Evolutionary conservation across 2,329 filamentous ascomycete species (phyloP).

Genomic region (Aspergillus tubingensis): DNA sequence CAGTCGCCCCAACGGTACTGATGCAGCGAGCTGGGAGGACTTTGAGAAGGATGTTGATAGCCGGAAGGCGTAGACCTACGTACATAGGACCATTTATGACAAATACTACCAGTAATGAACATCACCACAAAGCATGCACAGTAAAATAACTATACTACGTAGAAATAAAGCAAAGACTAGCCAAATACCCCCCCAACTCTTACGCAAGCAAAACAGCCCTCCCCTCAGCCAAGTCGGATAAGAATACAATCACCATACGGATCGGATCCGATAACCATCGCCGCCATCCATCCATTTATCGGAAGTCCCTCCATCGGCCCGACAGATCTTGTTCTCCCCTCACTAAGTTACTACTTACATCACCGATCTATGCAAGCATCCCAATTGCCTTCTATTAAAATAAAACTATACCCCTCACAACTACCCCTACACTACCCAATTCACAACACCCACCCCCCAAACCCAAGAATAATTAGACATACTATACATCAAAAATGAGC

Average conservation of each 20-base stretch:
- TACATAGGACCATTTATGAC: not conserved
- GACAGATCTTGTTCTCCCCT: no score
- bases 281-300: not conserved
- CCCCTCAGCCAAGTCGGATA: no score
- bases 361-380: constrained; percentile 2
- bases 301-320: constrained; percentile 8
- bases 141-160: no score
- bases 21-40: constrained; percentile 51
- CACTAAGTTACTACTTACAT: not conserved
- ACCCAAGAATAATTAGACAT: no score
- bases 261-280: constrained; percentile 6
- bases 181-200: not conserved
- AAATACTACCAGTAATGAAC: not conserved
- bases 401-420: not conserved
- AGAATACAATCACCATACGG: not conserved
- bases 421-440: not conserved
- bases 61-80: constrained; percentile 18
- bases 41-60: constrained; percentile 29
- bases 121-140: no score
- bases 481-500: constrained; percentile 25
- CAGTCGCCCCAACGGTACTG: constrained; percentile 55
- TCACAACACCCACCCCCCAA: not conserved
- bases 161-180: not conserved
- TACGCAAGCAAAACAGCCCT: no score
- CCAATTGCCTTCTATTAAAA: not conserved